Percentiles rank a stretch among this genome's conserved stretches.
These are phyloP conservation scores for Achaetomium macrosporum DNA, from an alignment of 2,329 filamentous ascomycete species.

Conservation along the genomic window DNA sequence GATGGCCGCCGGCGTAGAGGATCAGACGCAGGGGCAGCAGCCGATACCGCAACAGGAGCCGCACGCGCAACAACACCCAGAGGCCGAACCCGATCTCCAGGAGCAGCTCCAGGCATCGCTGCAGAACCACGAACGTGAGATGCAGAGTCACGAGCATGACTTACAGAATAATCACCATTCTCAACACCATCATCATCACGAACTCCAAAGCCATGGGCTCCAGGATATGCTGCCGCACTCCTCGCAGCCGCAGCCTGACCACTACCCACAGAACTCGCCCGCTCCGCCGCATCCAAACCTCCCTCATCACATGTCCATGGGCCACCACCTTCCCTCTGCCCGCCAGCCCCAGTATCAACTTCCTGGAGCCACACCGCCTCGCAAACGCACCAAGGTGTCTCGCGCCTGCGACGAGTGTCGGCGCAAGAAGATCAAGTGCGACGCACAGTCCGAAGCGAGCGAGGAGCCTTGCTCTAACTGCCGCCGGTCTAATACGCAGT, in stretches of 20 bases:
- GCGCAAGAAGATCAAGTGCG: constrained; percentile 85
- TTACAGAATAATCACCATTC: constrained; percentile 24
- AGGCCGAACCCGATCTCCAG: constrained; percentile 13
- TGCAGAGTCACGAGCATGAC: constrained; percentile 25
- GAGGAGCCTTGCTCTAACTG: constrained; percentile 77
- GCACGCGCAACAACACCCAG: background rate
- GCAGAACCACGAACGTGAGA: constrained; percentile 25
- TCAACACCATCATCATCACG: background rate
- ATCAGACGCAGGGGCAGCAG: constrained; percentile 31
- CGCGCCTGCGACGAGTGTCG: constrained; percentile 85
- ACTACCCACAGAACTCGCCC: constrained; percentile 21
- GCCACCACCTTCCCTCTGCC: constrained; percentile 28
- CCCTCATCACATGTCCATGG: constrained; percentile 31
- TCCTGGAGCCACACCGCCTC: constrained; percentile 55
- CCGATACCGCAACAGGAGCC: background rate
- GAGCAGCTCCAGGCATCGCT: constrained; percentile 20
- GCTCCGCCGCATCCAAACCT: constrained; percentile 28
- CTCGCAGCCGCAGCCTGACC: constrained; percentile 24
- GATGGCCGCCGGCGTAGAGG: constrained; percentile 37
- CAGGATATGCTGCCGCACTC: constrained; percentile 27
- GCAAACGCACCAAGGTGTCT: constrained; percentile 80
- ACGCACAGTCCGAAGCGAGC: constrained; percentile 68
- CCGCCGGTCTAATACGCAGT: constrained; percentile 66
- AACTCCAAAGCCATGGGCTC: constrained; percentile 25
- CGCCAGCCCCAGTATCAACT: constrained; percentile 33